Conservation (phyloP, 352 stramenopile genomes). For the Phytopythium delawarense region DNA sequence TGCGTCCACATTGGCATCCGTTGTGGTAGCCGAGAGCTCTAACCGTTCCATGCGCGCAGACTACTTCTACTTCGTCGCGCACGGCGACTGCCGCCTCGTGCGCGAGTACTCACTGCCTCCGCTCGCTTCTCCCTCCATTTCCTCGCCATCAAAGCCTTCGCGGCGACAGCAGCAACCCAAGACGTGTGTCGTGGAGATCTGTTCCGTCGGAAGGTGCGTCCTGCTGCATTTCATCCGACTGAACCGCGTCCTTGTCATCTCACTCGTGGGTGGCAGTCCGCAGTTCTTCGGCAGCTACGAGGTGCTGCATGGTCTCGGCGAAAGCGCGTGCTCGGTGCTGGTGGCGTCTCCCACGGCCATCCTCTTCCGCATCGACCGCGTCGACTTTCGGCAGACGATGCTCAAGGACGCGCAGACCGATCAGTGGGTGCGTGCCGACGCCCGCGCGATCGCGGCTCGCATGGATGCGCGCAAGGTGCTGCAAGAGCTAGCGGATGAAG, state of each 20-base stretch:
- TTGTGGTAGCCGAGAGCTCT: neutral
- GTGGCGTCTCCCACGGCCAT: conserved; percentile 54
- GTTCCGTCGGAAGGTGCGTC: conserved; percentile 39
- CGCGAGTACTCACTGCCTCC: conserved; percentile 11
- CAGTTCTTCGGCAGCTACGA: conserved; percentile 69
- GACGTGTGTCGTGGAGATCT: conserved; percentile 51
- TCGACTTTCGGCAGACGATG: conserved; percentile 60
- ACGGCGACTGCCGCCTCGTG: conserved; percentile 59
- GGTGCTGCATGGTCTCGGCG: conserved; percentile 25
- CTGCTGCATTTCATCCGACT: neutral
- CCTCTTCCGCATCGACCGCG: conserved; percentile 63
- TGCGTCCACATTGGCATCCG: conserved; percentile 19
- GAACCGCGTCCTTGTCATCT: neutral
- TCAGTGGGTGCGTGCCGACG: conserved; percentile 39
- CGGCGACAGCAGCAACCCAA: conserved; percentile 13
- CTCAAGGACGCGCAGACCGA: conserved; percentile 53
- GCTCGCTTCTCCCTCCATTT: neutral
- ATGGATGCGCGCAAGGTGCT: conserved; percentile 36
- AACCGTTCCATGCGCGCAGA: conserved; percentile 16
- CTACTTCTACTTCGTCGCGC: conserved; percentile 60
- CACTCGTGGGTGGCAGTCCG: conserved; percentile 18
- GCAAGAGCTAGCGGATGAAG: conserved; percentile 41
- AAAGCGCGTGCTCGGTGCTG: conserved; percentile 52
- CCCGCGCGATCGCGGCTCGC: conserved; percentile 28
- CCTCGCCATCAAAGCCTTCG: neutral